A percentile compares a stretch with the other conserved stretches of the same genome.
These are phyloP conservation scores for Trebouxia gelatinosa DNA, from an alignment of 163 green algal species.

Conservation along the genomic window DNA sequence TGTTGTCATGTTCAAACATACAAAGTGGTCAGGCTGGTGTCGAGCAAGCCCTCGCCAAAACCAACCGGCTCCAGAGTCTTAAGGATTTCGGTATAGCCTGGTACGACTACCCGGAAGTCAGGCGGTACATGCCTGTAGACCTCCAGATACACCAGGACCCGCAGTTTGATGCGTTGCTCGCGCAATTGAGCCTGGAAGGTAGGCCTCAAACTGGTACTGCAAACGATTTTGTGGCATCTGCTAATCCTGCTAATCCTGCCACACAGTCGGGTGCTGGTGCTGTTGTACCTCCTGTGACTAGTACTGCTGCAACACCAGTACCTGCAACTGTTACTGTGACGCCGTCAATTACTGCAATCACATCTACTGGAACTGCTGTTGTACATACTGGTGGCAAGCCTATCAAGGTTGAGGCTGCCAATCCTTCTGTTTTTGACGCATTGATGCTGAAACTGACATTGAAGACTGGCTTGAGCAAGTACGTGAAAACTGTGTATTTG, in stretches of 20 bases:
- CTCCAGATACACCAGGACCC: no score
- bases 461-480: constrained; percentile 3
- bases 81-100: no score
- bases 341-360: not conserved
- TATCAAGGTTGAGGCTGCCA: constrained; percentile 5
- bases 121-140: no score
- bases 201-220: not conserved
- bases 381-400: constrained; percentile 6
- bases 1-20: no score
- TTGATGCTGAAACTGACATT: constrained; percentile 8
- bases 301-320: not conserved
- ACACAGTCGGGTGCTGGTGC: not conserved
- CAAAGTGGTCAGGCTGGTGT: no score
- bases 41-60: no score
- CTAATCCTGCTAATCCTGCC: not conserved
- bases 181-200: constrained; percentile 1
- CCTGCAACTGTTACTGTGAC: not conserved
- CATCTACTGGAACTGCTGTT: not conserved
- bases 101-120: no score
- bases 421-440: not conserved
- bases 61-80: no score
- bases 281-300: not conserved
- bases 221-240: not conserved
- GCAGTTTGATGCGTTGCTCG: not conserved
- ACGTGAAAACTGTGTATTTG: constrained; percentile 1